Conservation (phyloP, 768 basidiomycete species). For the Tulasnella sp. region DNA sequence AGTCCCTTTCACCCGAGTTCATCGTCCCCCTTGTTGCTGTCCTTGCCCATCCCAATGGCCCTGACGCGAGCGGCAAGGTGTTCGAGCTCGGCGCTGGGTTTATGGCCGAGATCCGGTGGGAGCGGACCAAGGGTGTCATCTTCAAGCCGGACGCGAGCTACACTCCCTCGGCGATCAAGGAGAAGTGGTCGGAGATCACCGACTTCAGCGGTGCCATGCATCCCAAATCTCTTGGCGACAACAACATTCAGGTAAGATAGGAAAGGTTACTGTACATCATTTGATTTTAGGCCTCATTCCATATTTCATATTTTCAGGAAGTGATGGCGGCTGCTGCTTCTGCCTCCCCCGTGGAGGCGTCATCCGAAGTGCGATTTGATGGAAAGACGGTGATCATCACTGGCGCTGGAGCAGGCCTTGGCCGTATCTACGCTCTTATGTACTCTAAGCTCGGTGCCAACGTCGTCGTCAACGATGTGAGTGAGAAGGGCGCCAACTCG, state of each 20-base stretch:
- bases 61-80: conserved; percentile 66
- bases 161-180: conserved; percentile 91
- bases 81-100: conserved; percentile 94
- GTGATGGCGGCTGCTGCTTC: conserved; percentile 7
- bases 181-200: conserved; percentile 68
- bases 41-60: conserved; percentile 74
- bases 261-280: neutral
- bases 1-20: conserved; percentile 82
- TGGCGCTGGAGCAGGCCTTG: conserved; percentile 90
- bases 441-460: conserved; percentile 90
- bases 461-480: conserved; percentile 93
- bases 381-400: conserved; percentile 90
- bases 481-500: conserved; percentile 65
- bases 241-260: conserved; percentile 42
- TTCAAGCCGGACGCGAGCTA: conserved; percentile 87
- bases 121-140: conserved; percentile 73
- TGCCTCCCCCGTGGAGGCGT: conserved; percentile 54
- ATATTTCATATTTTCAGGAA: neutral
- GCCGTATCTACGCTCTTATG: conserved; percentile 85
- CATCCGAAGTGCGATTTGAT: conserved; percentile 64
- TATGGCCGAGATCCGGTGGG: conserved; percentile 86
- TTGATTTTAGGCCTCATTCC: neutral
- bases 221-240: conserved; percentile 53
- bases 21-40: conserved; percentile 89
- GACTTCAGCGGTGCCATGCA: conserved; percentile 67